phyloP scores from a whole-genome alignment of 2,329 filamentous ascomycete genomes.

The Zasmidium cellare region DNA sequence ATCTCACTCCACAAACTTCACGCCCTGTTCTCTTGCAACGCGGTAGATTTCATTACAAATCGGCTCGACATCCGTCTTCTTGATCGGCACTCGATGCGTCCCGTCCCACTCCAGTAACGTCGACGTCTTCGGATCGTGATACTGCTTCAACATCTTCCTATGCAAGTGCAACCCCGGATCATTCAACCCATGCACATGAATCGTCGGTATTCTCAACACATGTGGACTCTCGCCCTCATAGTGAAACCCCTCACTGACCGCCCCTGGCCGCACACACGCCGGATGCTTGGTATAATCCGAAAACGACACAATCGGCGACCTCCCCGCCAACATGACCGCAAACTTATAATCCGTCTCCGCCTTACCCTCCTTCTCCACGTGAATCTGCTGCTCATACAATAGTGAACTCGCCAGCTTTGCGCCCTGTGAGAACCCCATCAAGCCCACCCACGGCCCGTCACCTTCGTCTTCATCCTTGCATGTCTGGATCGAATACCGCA shows the following conservation, averaged over 20 bases:
- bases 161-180: conserved; percentile 63
- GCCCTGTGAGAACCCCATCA: conserved; percentile 53
- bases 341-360: conserved; percentile 55
- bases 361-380: conserved; percentile 40
- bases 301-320: conserved; percentile 60
- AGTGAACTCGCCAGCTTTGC: conserved; percentile 50
- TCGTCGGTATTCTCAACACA: conserved; percentile 57
- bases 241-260: conserved; percentile 48
- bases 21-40: conserved; percentile 53
- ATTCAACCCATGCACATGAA: conserved; percentile 67
- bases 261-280: conserved; percentile 42
- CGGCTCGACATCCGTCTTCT: conserved; percentile 62
- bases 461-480: conserved; percentile 48
- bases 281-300: conserved; percentile 40
- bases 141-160: conserved; percentile 56
- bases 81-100: conserved; percentile 69
- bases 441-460: conserved; percentile 50
- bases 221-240: conserved; percentile 47
- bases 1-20: conserved; percentile 21
- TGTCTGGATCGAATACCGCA: conserved; percentile 45
- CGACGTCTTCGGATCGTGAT: conserved; percentile 57
- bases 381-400: conserved; percentile 60
- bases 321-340: conserved; percentile 62
- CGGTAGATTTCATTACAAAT: conserved; percentile 56
- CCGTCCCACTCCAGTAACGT: conserved; percentile 72